Base-by-base conservation (phyloP, 2,329 filamentous ascomycete species). In the Apiospora phragmitis region DNA sequence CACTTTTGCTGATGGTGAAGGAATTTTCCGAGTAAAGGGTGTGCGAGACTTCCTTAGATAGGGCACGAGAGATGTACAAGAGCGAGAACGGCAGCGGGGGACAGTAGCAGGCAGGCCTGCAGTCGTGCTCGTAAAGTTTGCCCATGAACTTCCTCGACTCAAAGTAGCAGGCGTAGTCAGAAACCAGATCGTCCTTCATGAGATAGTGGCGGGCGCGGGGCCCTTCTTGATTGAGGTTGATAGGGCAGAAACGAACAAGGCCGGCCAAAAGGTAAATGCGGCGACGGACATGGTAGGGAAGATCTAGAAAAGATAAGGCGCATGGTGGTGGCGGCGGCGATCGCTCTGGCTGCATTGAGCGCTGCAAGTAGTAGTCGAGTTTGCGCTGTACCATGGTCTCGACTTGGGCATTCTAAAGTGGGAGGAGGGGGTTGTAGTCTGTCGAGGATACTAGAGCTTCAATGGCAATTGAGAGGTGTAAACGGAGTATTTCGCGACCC, bases 201-300 rank as follows among this genome's bases (percentile, higher is more conserved):
- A 2, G 47, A 9, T 51, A 51, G 11, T 29, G 2, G 24, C 47
- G n/a, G 32, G 41, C 35, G 47, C 45, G 35, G 65, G 26, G 21
- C 2, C 65, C 43, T 67, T 70, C 69, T 18, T 70, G 45, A n/a
- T 68, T 70, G 42, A 70, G 14, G 47, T 67, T 70, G 65, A 70
- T 62, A 21, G 65, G 65, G 43, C 65, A 65, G 24, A 66, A 70
- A 24, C 69, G 65, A 12, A 70, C 65, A 18, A 70, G 47, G 1
- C 69, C 65, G 8, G 62, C 65, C 24, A 70, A 49, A 29, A 70
- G 0, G 24, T 70, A 70, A 24, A 70, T 68, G 43, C 69, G 69
- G 47, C 47, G n/a, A 21, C 69, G 69, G 45, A 29, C n/a, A 7
- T 59, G 65, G 65, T 68, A 70, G 29, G 69, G 65, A 8, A 70